Evolutionary conservation across 202 grass and related monocot species (phyloP).

Genomic region (Digitaria exilis): DNA sequence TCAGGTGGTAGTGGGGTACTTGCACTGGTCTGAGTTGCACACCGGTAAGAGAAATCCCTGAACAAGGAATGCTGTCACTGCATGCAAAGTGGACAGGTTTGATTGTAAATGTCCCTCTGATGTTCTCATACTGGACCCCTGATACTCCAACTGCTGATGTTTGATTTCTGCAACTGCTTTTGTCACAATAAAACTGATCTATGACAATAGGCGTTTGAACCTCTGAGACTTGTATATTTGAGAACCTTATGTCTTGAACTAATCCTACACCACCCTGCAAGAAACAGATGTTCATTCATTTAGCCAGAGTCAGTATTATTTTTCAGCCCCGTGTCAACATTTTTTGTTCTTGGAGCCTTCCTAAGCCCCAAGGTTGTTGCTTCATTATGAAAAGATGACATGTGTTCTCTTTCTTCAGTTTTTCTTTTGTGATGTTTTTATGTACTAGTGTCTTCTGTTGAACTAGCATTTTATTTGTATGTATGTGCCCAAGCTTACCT

Average conservation of each 20-base stretch:
- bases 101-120: slow-evolving; percentile 89
- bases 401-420: neutral
- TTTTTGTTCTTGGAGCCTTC: slow-evolving; percentile 14
- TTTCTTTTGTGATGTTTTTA: neutral
- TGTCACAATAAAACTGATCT: slow-evolving; percentile 99
- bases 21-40: slow-evolving; percentile 72
- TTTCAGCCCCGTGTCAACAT: neutral
- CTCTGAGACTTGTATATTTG: slow-evolving; percentile 94
- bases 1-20: slow-evolving; percentile 83
- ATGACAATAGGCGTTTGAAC: slow-evolving; percentile 97
- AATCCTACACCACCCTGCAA: slow-evolving; percentile 86
- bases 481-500: slow-evolving; percentile 57
- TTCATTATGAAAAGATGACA: neutral
- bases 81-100: slow-evolving; percentile 96
- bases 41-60: slow-evolving; percentile 84
- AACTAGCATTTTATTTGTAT: slow-evolving; percentile 40
- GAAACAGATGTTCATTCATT: slow-evolving; percentile 34
- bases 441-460: too few species aligned
- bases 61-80: slow-evolving; percentile 89
- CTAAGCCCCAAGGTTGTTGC: neutral
- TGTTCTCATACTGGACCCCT: slow-evolving; percentile 90
- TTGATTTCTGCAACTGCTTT: slow-evolving; percentile 75
- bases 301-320: slow-evolving; percentile 25
- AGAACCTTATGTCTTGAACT: slow-evolving; percentile 90
- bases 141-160: slow-evolving; percentile 88